Conservation (phyloP, 2,329 filamentous ascomycete species). For the Microdochium bolleyi region DNA sequence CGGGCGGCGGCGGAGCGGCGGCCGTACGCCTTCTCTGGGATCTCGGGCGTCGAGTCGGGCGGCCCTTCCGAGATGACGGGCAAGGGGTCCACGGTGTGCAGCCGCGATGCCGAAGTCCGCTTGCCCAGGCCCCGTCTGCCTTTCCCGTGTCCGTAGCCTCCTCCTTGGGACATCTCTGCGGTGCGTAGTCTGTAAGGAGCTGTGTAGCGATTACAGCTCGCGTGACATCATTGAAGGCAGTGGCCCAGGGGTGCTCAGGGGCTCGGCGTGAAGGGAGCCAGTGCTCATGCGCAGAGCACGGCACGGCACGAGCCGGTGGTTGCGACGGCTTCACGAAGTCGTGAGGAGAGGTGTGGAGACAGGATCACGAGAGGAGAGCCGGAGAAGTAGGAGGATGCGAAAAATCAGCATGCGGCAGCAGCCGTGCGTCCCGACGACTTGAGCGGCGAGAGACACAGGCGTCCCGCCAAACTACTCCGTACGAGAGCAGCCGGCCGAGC, state of each 20-base stretch:
- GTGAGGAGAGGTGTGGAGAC: background rate
- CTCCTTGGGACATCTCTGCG: background rate
- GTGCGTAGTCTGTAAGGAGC: background rate
- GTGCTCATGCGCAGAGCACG: background rate
- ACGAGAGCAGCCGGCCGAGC: too few relatives aligned
- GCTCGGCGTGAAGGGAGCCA: background rate
- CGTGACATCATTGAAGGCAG: too few relatives aligned
- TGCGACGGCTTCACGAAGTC: background rate
- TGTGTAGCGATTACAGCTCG: background rate
- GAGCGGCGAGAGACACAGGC: too few relatives aligned
- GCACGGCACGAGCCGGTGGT: background rate
- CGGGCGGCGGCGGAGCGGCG: background rate
- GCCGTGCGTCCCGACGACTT: too few relatives aligned
- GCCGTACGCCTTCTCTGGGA: conserved; percentile 17
- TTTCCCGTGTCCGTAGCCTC: background rate
- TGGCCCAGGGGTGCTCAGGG: background rate
- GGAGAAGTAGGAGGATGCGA: too few relatives aligned
- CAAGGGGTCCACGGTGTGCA: conserved; percentile 19
- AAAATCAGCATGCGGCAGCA: too few relatives aligned
- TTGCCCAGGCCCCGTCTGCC: background rate
- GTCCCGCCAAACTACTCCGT: too few relatives aligned
- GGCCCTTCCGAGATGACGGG: conserved; percentile 28
- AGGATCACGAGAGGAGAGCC: background rate
- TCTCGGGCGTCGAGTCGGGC: conserved; percentile 5
- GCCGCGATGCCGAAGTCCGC: background rate